Base-by-base conservation (phyloP, 768 basidiomycete genomes). In the Holtermanniella nyarrowii region DNA sequence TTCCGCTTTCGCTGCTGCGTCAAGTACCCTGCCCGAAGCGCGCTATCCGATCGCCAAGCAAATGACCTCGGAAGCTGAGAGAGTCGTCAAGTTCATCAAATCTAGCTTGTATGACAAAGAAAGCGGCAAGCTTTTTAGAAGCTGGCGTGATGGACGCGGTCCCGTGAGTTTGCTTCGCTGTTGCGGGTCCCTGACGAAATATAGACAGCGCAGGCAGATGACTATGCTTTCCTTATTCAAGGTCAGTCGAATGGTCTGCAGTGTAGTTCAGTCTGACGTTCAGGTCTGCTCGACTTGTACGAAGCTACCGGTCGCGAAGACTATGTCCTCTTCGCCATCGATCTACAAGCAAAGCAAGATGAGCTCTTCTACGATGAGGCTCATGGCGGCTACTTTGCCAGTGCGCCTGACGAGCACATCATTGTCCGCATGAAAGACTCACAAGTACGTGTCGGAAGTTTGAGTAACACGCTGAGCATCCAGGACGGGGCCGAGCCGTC, bases 321-420 rank as follows among this genome's bases (percentile, higher is more conserved):
- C n/a, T 65, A 74, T 43, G 51, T 68, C 5, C 12, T 60, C 2
- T 72, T 69, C 60, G 74, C 74, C 3, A 62, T 72, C 14, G 58
- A 63, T 3, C 58, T 76, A 25, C 75, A 76, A 52, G 60, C 61
- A 39, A 69, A 66, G 49, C 73, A 74, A 48, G 74, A 76, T 45
- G 69, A 71, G 54, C 56, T 74, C 4, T 76, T 76, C 57, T 73
- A 68, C 57, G 75, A 76, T 53, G 37, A 60, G 4, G 56, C 66
- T n/a, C 61, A 55, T n/a, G 72, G 73, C n/a, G 75, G 75, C 5
- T 76, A 74, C 57, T 76, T 69, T 49, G 70, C 71, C 2, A 71
- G 68, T 49, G 71, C 72, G 1, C 70, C 68, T 1, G 73, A 75
- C 51, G 57, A 55, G 40, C 65, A 69, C 44, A 73, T 74, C 40